These are phyloP conservation scores for Coemansia sp. DNA, from an alignment of 192 early-diverging fungal species.

Conservation along the genomic window DNA sequence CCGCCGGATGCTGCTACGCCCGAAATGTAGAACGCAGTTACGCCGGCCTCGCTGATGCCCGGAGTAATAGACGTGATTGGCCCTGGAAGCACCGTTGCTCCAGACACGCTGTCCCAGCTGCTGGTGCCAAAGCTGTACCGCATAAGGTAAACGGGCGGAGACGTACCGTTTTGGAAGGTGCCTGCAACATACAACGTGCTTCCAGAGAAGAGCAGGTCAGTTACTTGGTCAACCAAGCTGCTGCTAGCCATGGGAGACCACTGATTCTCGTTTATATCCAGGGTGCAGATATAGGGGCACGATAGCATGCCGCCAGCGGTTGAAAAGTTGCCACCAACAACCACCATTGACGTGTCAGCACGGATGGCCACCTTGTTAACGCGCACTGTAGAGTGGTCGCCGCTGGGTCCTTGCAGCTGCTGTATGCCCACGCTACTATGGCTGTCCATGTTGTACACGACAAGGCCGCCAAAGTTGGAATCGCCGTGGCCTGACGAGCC, in stretches of 20 bases:
- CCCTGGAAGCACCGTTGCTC: slow-evolving; percentile 51
- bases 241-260: slow-evolving; percentile 48
- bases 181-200: slow-evolving; percentile 55
- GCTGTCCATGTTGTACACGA: slow-evolving; percentile 53
- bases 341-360: slow-evolving; percentile 46
- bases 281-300: slow-evolving; percentile 50
- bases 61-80: slow-evolving; percentile 53
- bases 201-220: slow-evolving; percentile 44
- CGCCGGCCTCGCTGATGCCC: slow-evolving; percentile 6
- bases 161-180: slow-evolving; percentile 55
- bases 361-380: slow-evolving; percentile 49
- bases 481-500: not conserved
- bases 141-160: slow-evolving; percentile 42
- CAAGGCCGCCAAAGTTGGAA: slow-evolving; percentile 45
- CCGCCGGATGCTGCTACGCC: slow-evolving; percentile 22
- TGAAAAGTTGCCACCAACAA: slow-evolving; percentile 52
- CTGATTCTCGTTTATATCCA: slow-evolving; percentile 51
- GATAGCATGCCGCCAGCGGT: slow-evolving; percentile 36
- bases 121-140: slow-evolving; percentile 52
- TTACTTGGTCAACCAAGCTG: slow-evolving; percentile 36
- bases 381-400: slow-evolving; percentile 16
- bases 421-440: slow-evolving; percentile 16
- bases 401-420: slow-evolving; percentile 22
- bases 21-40: slow-evolving; percentile 28
- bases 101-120: slow-evolving; percentile 51